phyloP scores from a whole-genome alignment of 495 filamentous ascomycete genomes.

The Parmelia sp. region DNA sequence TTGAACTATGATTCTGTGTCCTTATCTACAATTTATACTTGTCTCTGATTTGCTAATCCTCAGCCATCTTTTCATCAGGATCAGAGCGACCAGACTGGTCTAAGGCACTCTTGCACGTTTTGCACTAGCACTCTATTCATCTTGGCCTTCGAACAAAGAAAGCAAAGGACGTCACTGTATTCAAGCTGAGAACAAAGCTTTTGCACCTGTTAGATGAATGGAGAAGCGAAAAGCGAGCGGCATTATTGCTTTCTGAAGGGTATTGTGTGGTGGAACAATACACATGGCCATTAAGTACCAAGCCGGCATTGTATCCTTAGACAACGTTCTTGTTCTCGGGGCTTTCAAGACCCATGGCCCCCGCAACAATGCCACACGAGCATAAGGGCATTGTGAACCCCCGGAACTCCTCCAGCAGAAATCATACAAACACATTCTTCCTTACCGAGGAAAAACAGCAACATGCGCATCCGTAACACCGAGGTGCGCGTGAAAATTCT shows the following conservation, averaged over 20 bases:
- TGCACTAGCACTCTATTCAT: too few relatives aligned
- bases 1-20: too few relatives aligned
- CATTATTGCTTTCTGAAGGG: not conserved
- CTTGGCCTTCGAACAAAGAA: too few relatives aligned
- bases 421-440: not conserved
- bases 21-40: too few relatives aligned
- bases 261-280: not conserved
- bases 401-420: not conserved
- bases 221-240: not conserved
- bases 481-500: conserved; percentile 9
- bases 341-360: not conserved
- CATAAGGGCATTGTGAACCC: conserved; percentile 9
- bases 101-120: too few relatives aligned
- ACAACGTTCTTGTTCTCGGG: not conserved
- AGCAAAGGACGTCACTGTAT: too few relatives aligned
- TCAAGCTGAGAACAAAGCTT: not conserved
- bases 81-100: too few relatives aligned
- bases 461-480: conserved; percentile 6
- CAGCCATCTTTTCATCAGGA: too few relatives aligned
- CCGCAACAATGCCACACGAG: not conserved
- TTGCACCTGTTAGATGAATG: too few relatives aligned
- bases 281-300: not conserved
- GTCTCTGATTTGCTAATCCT: too few relatives aligned
- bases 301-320: not conserved
- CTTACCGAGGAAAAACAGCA: not conserved